Evolutionary conservation across 306 rosid species (phyloP).

Genomic region (Vigna hirtella): DNA sequence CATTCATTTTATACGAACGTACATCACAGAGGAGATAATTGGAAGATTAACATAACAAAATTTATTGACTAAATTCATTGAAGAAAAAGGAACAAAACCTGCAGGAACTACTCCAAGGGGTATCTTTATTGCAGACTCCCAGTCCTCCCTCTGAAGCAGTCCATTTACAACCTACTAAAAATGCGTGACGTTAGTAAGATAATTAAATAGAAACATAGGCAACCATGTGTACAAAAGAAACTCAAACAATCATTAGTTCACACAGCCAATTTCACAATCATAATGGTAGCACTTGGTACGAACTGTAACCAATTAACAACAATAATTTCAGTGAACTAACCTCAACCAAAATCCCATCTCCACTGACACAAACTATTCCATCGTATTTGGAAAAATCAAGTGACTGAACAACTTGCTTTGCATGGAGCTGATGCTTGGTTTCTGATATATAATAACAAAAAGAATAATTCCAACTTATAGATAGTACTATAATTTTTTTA

Average conservation of each 20-base stretch:
- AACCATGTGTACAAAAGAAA: not conserved
- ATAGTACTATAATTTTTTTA: not conserved
- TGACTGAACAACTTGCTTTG: conserved; percentile 68
- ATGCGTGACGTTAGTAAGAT: conserved; percentile 48
- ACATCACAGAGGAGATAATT: not conserved
- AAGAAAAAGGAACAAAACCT: conserved; percentile 50
- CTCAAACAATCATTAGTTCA: not conserved
- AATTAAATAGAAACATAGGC: conserved; percentile 8
- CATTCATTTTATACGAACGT: conserved; percentile 17
- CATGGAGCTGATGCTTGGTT: conserved; percentile 75
- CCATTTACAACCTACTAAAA: conserved; percentile 85
- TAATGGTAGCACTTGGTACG: not conserved
- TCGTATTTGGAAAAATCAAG: conserved; percentile 68
- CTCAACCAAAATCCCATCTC: conserved; percentile 89
- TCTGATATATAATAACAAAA: conserved; percentile 49
- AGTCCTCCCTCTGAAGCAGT: conserved; percentile 75
- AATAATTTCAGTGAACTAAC: conserved; percentile 37
- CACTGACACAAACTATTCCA: conserved; percentile 82
- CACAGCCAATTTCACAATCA: not conserved
- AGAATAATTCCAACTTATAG: not conserved
- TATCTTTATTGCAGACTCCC: conserved; percentile 73
- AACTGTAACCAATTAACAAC: not conserved
- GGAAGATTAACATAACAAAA: conserved; percentile 14
- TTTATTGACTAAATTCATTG: conserved; percentile 2
- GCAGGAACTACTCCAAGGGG: conserved; percentile 89